Evolutionary conservation across 2,329 filamentous ascomycete species (phyloP), one percentile per base, ranked within the genome.

Genomic region (Aureobasidium sp.): DNA sequence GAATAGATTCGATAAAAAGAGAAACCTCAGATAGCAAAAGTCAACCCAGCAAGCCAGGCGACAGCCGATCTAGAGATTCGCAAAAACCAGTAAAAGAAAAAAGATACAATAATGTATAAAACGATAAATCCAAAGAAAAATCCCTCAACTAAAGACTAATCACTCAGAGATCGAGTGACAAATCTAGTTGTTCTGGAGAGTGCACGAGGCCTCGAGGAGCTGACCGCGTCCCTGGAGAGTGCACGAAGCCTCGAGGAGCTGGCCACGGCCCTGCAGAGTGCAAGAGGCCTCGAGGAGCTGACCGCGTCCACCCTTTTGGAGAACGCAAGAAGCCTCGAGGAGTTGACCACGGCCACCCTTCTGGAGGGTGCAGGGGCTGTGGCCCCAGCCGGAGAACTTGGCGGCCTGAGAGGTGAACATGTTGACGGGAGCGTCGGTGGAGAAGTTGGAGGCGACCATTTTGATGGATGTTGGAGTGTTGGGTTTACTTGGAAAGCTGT

Each of bases 401-500:
- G 31, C 31, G 12, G 2, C 31, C 31, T 34, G 31, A 11, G 31
- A 34, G 31, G 31, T 34, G 31, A 34, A 34, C 9, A 11, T 11
- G 31, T 34, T 34, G 31, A 56, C 27, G 37, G 39, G 22, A 11
- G 39, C 39, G 17, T 17, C 27, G 27, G 39, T 22, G 25, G 52
- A 20, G 52, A 56, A 56, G 25, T 31, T n/a, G 25, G 25, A 5
- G 22, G 27, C n/a, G 12, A 39, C 52, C 52, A 56, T 56, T 44
- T 12, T 56, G 17, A 8, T n/a, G 2, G 1, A 34, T 25, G 17
- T 34, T 12, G 9, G 20, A 34, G 14, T 31, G 31, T 9, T n/a
- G 37, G 37, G 31, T 25, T 56, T 56, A 56, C 52, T 56, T 25
- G n/a, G 20, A 34, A 56, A 56, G 52, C 52, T 56, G 52, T 1